Evolutionary conservation across 352 stramenopile genomes (phyloP).

Genomic region (Pseudoperonospora humuli): DNA sequence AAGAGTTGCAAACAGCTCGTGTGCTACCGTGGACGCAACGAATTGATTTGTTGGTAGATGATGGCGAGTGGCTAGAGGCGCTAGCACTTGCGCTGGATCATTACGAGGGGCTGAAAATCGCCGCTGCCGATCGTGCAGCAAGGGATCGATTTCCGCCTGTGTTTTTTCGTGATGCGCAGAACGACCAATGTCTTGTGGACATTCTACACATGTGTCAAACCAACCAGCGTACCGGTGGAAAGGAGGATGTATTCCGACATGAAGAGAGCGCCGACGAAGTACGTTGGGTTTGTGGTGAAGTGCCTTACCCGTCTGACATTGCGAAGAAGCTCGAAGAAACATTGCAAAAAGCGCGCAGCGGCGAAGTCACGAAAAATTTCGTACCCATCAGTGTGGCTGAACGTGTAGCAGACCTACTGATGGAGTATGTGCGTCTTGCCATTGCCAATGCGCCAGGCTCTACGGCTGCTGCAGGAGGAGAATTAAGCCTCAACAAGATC

Average conservation of each 20-base stretch:
- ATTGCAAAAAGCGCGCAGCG: slow-evolving; percentile 73
- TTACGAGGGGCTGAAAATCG: slow-evolving; percentile 88
- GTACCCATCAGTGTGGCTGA: slow-evolving; percentile 86
- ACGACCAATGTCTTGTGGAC: slow-evolving; percentile 86
- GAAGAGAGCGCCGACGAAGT: slow-evolving; percentile 80
- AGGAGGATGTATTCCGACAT: slow-evolving; percentile 81
- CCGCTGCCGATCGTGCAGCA: slow-evolving; percentile 66
- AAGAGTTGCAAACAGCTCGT: slow-evolving; percentile 88
- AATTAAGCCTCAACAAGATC: slow-evolving; percentile 45
- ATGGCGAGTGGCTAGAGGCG: slow-evolving; percentile 95
- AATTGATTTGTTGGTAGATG: slow-evolving; percentile 91
- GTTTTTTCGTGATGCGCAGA: slow-evolving; percentile 84
- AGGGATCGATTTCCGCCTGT: slow-evolving; percentile 80
- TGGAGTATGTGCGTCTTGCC: slow-evolving; percentile 84
- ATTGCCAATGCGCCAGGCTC: slow-evolving; percentile 72
- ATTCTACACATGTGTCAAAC: slow-evolving; percentile 88
- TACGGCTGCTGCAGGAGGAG: slow-evolving; percentile 23
- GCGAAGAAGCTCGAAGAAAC: slow-evolving; percentile 81
- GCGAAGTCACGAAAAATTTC: slow-evolving; percentile 82
- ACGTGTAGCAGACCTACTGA: slow-evolving; percentile 81
- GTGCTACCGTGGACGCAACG: slow-evolving; percentile 89
- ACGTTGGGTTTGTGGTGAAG: slow-evolving; percentile 73
- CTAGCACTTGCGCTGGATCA: slow-evolving; percentile 93
- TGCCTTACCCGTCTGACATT: slow-evolving; percentile 70
- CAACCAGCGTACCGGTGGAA: slow-evolving; percentile 82